Evolutionary conservation across 164 flowering plant species (phyloP).

Genomic region (Macadamia tetraphylla): DNA sequence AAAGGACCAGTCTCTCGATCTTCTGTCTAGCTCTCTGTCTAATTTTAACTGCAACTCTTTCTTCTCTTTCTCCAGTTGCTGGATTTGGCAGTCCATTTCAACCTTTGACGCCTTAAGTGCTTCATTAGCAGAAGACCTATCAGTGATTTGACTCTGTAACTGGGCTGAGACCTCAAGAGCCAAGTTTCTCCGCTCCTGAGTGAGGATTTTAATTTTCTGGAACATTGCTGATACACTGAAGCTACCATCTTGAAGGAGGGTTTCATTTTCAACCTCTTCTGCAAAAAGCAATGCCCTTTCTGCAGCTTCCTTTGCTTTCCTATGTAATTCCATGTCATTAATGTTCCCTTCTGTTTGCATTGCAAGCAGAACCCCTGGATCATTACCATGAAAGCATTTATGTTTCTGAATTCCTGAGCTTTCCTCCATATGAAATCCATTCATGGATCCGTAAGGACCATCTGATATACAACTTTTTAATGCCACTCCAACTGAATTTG

Average conservation of each 20-base stretch:
- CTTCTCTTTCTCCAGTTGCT: slow-evolving; percentile 73
- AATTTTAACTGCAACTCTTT: slow-evolving; percentile 57
- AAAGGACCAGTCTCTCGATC: slow-evolving; percentile 79
- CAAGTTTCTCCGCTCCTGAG: slow-evolving; percentile 52
- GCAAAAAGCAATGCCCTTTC: slow-evolving; percentile 50
- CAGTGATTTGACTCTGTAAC: slow-evolving; percentile 48
- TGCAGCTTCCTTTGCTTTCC: slow-evolving; percentile 56
- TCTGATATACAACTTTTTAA: slow-evolving; percentile 17
- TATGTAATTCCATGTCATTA: slow-evolving; percentile 38
- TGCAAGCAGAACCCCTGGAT: slow-evolving; percentile 11
- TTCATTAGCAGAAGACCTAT: slow-evolving; percentile 49
- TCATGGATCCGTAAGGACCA: slow-evolving; percentile 19
- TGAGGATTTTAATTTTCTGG: slow-evolving; percentile 42
- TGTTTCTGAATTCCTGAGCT: slow-evolving; percentile 15
- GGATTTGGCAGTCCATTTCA: slow-evolving; percentile 42
- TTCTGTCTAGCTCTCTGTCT: slow-evolving; percentile 85
- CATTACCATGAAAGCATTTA: slow-evolving; percentile 17
- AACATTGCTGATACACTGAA: slow-evolving; percentile 39
- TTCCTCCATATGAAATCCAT: slow-evolving; percentile 23
- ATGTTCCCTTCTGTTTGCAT: slow-evolving; percentile 27
- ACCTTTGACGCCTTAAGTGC: slow-evolving; percentile 38
- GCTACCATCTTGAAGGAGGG: slow-evolving; percentile 30
- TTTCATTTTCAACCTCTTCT: slow-evolving; percentile 53
- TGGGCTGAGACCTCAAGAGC: slow-evolving; percentile 62
- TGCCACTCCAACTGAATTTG: slow-evolving; percentile 22